Base-by-base conservation (phyloP, 495 filamentous ascomycete species). In the Talaromyces adpressus region DNA sequence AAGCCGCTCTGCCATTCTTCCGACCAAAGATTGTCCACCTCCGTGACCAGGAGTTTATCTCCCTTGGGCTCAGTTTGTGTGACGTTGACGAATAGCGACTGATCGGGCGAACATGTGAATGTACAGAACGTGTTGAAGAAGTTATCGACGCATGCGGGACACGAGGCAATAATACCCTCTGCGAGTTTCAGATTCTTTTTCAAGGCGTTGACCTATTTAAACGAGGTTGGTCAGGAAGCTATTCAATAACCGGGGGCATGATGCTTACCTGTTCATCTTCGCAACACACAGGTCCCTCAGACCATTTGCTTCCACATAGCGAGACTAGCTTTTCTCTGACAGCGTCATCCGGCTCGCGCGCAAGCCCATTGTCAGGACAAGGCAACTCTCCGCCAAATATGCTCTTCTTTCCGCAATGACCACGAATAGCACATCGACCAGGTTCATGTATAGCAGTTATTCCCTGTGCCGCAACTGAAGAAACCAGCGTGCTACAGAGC, bases 71-170 rank as follows among this genome's bases (percentile, higher is more conserved):
- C 75, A 1, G 89, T 90, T 58, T 87, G 76, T 6, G 94, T 97
- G 49, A 98, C 89, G 70, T 98, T 98, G 70, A 98, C 78, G 69
- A 98, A 98, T 1, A 97, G 81, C 4, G 91, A 96, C 73, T 98
- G 94, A 70, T 98, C 88, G 8, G 95, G 93, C 9, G 95, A 98
- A 79, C 94, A 98, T 20, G 92, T 97, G 66, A 98, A 96, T 4
- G 91, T 92, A 77, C 94, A 98, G 70, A 98, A 98, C 52, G 95
- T 84, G 79, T 98, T 92, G 82, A 89, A 97, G 76, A 98, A 98
- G 77, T 98, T 98, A 60, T 89, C 87, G 76, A 91, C 92, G 81
- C 94, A 98, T 27, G 94, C 94, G 12, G 94, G 94, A 76, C 94
- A 98, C 23, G 91, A 88, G 30, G 90, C 83, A 70, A 98, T 97